Evolutionary conservation across 495 filamentous ascomycete species (phyloP).

Genomic region (Trichocladium antarcticum): DNA sequence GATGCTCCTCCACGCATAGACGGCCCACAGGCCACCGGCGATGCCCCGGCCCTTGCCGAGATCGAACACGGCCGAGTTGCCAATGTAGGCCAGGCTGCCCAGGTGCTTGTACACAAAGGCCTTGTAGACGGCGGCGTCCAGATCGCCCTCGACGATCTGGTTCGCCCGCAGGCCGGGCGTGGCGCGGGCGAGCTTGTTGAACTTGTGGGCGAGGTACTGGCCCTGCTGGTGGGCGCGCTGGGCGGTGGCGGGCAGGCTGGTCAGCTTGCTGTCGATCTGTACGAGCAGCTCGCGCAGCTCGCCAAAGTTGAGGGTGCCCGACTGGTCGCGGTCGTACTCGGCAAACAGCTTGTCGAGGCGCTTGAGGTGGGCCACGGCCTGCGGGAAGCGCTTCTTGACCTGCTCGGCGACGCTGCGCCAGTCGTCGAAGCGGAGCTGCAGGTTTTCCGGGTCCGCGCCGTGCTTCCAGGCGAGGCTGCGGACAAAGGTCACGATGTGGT

Average conservation of each 20-base stretch:
- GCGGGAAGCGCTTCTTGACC: constrained; percentile 82
- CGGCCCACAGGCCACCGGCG: constrained; percentile 76
- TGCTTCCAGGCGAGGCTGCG: constrained; percentile 87
- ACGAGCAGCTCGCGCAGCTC: constrained; percentile 79
- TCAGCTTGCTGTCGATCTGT: constrained; percentile 86
- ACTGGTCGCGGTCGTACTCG: constrained; percentile 84
- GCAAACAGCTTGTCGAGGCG: constrained; percentile 82
- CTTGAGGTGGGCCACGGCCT: constrained; percentile 80
- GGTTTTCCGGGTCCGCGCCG: constrained; percentile 71
- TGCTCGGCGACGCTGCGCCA: constrained; percentile 74
- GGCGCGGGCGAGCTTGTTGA: constrained; percentile 80
- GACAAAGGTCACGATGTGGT: constrained; percentile 77
- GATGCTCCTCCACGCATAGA: constrained; percentile 92
- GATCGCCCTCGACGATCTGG: constrained; percentile 73
- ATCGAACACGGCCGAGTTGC: constrained; percentile 93
- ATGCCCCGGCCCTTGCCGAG: constrained; percentile 60
- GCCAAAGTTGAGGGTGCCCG: constrained; percentile 84
- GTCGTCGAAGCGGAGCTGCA: constrained; percentile 74
- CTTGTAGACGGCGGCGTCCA: constrained; percentile 88
- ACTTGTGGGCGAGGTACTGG: constrained; percentile 82
- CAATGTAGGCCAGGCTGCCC: constrained; percentile 88
- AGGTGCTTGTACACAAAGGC: constrained; percentile 92
- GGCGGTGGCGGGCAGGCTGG: constrained; percentile 78
- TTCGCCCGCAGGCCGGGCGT: constrained; percentile 68
- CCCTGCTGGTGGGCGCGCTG: constrained; percentile 97